Evolutionary conservation across 257 asterid species (phyloP).

Genomic region (Rhazya stricta): DNA sequence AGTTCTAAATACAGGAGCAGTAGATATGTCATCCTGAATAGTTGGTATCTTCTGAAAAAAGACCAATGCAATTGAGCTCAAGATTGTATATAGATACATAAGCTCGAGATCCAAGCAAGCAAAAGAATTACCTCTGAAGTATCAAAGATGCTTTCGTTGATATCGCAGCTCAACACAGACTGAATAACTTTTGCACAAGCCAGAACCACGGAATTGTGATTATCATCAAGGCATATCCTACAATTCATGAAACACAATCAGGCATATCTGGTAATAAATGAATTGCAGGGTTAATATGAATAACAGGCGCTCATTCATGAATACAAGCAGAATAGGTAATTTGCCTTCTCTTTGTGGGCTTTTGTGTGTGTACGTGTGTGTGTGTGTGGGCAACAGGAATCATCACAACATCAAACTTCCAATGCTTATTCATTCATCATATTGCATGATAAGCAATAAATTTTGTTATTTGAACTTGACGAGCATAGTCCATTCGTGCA

Average conservation of each 20-base stretch:
- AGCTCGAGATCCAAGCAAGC: constrained; percentile 6
- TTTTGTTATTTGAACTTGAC: neutral
- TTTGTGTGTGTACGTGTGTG: neutral
- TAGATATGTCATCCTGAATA: constrained; percentile 41
- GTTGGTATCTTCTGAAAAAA: constrained; percentile 60
- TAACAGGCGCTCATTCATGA: neutral
- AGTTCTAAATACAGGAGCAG: constrained; percentile 92
- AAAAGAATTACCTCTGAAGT: constrained; percentile 58
- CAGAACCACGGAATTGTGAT: constrained; percentile 72
- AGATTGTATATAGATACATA: neutral
- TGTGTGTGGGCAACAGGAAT: neutral
- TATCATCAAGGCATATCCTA: constrained; percentile 84
- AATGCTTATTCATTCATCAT: neutral
- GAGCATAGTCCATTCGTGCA: neutral
- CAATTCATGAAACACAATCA: constrained; percentile 13
- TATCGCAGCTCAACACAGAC: constrained; percentile 54
- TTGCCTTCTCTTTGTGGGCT: neutral
- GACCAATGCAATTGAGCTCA: constrained; percentile 19
- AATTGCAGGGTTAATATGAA: neutral
- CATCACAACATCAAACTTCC: neutral
- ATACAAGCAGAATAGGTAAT: neutral
- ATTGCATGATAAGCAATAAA: neutral
- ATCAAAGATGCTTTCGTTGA: constrained; percentile 59
- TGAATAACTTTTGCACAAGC: constrained; percentile 84
- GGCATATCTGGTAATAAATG: neutral